phyloP scores from a whole-genome alignment of 2,329 filamentous ascomycete genomes.

The Trichoderma sp. region DNA sequence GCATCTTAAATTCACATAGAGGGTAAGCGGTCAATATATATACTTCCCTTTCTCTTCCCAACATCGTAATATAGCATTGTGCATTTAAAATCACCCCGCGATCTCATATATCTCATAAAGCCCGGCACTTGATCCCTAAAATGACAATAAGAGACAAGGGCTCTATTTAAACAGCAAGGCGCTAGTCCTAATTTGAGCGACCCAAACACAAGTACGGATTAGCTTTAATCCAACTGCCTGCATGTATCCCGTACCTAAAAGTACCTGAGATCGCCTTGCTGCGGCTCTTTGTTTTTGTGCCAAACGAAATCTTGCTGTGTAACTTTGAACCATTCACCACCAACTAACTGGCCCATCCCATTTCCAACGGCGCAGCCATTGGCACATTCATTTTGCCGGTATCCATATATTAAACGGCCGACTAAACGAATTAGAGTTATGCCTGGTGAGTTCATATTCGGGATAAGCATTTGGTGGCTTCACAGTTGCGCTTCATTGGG shows the following conservation, averaged over 20 bases:
- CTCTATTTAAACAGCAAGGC: neutral
- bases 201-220: neutral
- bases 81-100: neutral
- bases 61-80: neutral
- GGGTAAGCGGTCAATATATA: neutral
- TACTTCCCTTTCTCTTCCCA: no score
- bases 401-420: neutral
- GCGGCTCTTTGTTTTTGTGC: neutral
- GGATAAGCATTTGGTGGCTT: neutral
- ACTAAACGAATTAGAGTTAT: neutral
- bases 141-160: neutral
- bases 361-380: neutral
- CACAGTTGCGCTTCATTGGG: neutral
- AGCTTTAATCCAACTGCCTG: neutral
- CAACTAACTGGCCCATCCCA: neutral
- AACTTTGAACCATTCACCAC: neutral
- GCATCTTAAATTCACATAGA: neutral
- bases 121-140: neutral
- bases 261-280: neutral
- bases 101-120: neutral
- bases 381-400: neutral
- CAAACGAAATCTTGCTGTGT: neutral
- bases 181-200: neutral
- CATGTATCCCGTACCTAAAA: neutral
- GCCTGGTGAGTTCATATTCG: slow-evolving; percentile 5